Conservation (phyloP, 495 filamentous ascomycete genomes). For the Xylaria telfairii region DNA sequence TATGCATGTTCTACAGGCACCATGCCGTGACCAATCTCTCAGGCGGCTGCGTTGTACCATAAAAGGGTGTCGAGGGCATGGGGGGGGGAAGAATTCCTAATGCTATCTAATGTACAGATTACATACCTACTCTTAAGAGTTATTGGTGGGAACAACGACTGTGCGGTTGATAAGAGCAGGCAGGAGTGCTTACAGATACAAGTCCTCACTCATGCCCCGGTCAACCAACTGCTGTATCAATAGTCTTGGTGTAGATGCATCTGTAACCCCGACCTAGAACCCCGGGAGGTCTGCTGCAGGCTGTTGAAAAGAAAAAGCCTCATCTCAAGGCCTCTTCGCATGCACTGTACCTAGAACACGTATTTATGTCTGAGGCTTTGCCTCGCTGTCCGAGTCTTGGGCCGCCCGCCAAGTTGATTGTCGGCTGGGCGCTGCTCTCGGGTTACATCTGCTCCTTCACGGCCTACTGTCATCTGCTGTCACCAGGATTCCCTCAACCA, state of each 20-base stretch:
- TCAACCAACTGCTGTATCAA: conserved; percentile 14
- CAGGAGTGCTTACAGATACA: conserved; percentile 8
- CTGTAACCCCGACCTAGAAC: conserved; percentile 7
- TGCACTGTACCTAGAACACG: background rate
- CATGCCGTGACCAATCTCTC: background rate
- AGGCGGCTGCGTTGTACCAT: background rate
- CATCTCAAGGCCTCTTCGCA: conserved; percentile 9
- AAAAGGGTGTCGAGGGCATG: conserved; percentile 8
- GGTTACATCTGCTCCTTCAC: conserved; percentile 18
- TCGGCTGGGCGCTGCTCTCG: conserved; percentile 25
- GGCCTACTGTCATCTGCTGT: conserved; percentile 16
- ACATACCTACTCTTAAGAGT: too few species aligned
- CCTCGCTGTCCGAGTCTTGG: conserved; percentile 11
- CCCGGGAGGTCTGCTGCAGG: conserved; percentile 9
- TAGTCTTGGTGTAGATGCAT: conserved; percentile 18
- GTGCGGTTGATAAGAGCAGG: conserved; percentile 2
- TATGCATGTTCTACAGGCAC: background rate
- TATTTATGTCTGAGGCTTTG: conserved; percentile 24
- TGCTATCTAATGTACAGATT: background rate
- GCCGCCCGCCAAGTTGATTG: conserved; percentile 21
- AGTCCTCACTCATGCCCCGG: conserved; percentile 8
- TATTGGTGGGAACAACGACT: conserved; percentile 5
- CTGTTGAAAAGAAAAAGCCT: conserved; percentile 24
- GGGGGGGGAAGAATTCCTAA: background rate
- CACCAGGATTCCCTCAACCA: conserved; percentile 3